A percentile compares a stretch with the other conserved stretches of the same genome.
These are phyloP conservation scores for Paramecium octaurelia DNA, from an alignment of 73 alveolate genomes.

Conservation along the genomic window DNA sequence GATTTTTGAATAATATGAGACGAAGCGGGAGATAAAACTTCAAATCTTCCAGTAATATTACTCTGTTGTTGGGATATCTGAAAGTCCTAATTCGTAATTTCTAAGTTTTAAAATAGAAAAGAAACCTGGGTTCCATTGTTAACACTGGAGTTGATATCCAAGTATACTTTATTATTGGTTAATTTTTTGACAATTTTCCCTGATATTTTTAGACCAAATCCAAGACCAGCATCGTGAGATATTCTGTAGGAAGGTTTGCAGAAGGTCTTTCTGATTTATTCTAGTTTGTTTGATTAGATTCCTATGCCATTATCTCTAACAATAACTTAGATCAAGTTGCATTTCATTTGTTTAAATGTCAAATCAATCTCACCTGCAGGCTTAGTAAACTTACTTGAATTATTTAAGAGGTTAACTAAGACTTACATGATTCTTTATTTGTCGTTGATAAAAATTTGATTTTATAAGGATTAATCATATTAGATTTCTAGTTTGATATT, in stretches of 20 bases:
- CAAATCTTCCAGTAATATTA: conserved; percentile 8
- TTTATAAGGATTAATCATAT: not conserved
- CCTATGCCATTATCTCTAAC: conserved; percentile 26
- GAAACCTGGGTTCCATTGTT: not conserved
- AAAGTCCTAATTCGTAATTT: not conserved
- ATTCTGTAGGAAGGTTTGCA: not conserved
- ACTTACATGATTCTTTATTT: conserved; percentile 3
- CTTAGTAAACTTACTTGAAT: conserved; percentile 2
- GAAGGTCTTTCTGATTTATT: not conserved
- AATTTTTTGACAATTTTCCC: not conserved
- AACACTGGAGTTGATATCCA: not conserved
- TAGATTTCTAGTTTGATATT: not conserved
- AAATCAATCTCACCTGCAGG: not conserved
- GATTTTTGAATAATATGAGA: not conserved
- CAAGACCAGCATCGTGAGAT: not conserved
- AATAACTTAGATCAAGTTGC: not conserved
- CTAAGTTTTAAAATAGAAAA: not conserved
- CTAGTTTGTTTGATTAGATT: not conserved
- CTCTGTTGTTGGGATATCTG: not conserved
- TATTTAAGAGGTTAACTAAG: conserved; percentile 22
- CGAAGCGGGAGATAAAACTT: not conserved
- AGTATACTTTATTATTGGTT: not conserved
- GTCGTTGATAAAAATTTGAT: not conserved
- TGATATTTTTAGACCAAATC: conserved; percentile 12
- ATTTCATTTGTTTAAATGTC: not conserved